Base-by-base conservation (phyloP, 2,329 filamentous ascomycete genomes). In the Cercospora beticola region DNA sequence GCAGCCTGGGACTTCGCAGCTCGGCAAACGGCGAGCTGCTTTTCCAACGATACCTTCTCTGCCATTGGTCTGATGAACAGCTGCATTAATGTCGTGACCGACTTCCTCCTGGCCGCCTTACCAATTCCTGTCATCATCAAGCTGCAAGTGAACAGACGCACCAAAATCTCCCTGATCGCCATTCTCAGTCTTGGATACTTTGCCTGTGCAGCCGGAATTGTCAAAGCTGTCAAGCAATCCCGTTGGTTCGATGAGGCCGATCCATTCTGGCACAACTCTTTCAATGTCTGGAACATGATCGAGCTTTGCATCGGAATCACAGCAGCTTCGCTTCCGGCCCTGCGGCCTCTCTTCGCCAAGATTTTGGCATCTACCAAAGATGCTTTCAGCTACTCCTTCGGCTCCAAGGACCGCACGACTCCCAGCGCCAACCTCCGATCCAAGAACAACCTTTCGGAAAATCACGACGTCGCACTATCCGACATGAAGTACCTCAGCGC, bases 31-130 rank as follows among this genome's bases (percentile, higher is more conserved):
- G 81, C 82, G 0, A 79, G 78, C n/a, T 86, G 84, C 72, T 84
- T 81, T 70, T 79, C 77, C 10, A 74, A 75, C 33, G 68, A 64
- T 2, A 80, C 79, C 0, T 85, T 82, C 71, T 79, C 76, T n/a
- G 76, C 78, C 30, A 78, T 85, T 26, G 83, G 82, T 14, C 73
- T 86, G n/a, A 80, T 82, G 73, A 83, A 85, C 74, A 82, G 81
- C 72, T 77, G 77, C 30, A 75, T 82, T 64, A 82, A 80, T 61
- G 81, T 81, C 65, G 46, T 76, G 5, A 82, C 80, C 10, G 80
- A 82, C 64, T 73, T 80, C 16, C 72, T 82, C 5, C 80, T 84
- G 63, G 81, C 82, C 0, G 71, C 78, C 0, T 66, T 83, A 1
- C 82, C 82, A 0, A 77, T 83, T 16, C 81, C 81, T 0, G 77